Percentiles rank a stretch among this genome's conserved stretches.
These are phyloP conservation scores for Boletus subluridellus DNA, from an alignment of 1,284 basidiomycete genomes.

Conservation along the genomic window DNA sequence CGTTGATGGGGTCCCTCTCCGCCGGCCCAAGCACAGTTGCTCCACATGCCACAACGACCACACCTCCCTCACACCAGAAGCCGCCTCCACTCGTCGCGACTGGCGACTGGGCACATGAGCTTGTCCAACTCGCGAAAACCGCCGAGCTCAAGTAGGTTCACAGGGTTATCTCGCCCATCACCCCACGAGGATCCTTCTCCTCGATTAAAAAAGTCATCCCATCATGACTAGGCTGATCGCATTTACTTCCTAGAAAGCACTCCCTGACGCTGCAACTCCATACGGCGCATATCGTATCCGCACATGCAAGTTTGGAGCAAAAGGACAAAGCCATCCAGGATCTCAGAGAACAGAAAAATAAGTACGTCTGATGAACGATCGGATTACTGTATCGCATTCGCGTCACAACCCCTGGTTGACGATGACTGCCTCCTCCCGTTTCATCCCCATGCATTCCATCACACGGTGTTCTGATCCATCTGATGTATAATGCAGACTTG, in stretches of 20 bases:
- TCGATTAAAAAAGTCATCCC: neutral
- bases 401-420: neutral
- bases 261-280: slow-evolving; percentile 75
- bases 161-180: neutral
- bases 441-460: neutral
- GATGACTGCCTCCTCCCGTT: neutral
- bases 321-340: slow-evolving; percentile 75
- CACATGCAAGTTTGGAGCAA: slow-evolving; percentile 70
- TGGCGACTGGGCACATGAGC: slow-evolving; percentile 79
- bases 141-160: slow-evolving; percentile 69
- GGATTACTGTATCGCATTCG: neutral
- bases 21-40: slow-evolving; percentile 35
- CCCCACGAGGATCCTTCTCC: neutral
- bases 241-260: slow-evolving; percentile 56
- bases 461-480: slow-evolving; percentile 13
- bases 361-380: slow-evolving; percentile 43
- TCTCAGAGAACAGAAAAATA: slow-evolving; percentile 74
- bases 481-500: slow-evolving; percentile 46
- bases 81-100: slow-evolving; percentile 58
- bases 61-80: slow-evolving; percentile 23
- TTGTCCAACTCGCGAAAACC: slow-evolving; percentile 76
- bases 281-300: slow-evolving; percentile 79
- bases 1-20: slow-evolving; percentile 33
- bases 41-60: slow-evolving; percentile 32
- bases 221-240: slow-evolving; percentile 14